Percentiles rank a stretch among this genome's conserved stretches.
phyloP scores from a whole-genome alignment of 2,329 filamentous ascomycete genomes.

The Calonectria ilicicola region DNA sequence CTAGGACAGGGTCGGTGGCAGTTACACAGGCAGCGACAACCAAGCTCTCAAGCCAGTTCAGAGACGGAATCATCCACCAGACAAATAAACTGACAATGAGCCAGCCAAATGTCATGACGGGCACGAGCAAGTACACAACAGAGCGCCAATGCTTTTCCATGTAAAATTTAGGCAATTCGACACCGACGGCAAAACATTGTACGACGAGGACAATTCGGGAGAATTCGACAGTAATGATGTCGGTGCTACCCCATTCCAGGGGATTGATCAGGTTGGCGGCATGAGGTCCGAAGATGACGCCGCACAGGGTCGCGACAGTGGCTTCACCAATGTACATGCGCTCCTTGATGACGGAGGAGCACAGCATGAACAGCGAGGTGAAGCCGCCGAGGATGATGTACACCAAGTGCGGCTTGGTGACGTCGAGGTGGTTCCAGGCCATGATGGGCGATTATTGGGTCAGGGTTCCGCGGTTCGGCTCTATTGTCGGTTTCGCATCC shows the following conservation, averaged over 20 bases:
- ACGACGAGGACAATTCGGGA: constrained; percentile 90
- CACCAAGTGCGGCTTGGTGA: constrained; percentile 96
- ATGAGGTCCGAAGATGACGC: constrained; percentile 90
- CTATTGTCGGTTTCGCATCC: background rate
- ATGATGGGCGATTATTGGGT: constrained; percentile 55
- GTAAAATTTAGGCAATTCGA: constrained; percentile 92
- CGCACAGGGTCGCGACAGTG: constrained; percentile 89
- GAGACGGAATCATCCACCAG: constrained; percentile 85
- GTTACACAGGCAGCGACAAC: constrained; percentile 93
- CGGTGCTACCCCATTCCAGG: constrained; percentile 81
- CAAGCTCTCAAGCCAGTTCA: constrained; percentile 92
- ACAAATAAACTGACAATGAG: constrained; percentile 92
- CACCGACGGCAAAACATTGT: constrained; percentile 91
- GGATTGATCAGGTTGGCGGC: constrained; percentile 85
- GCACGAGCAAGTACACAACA: constrained; percentile 86
- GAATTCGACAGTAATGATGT: constrained; percentile 90
- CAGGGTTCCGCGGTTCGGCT: background rate
- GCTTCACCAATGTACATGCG: constrained; percentile 98
- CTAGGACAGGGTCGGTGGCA: constrained; percentile 95
- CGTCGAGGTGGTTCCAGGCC: constrained; percentile 83
- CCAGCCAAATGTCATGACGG: constrained; percentile 98
- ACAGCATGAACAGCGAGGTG: constrained; percentile 97
- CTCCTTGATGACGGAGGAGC: constrained; percentile 98
- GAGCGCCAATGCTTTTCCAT: constrained; percentile 99
- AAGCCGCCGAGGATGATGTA: constrained; percentile 99